Percentiles rank a stretch among this genome's conserved stretches.
phyloP scores from a whole-genome alignment of 306 rosid species.

The Medicago arabica region DNA sequence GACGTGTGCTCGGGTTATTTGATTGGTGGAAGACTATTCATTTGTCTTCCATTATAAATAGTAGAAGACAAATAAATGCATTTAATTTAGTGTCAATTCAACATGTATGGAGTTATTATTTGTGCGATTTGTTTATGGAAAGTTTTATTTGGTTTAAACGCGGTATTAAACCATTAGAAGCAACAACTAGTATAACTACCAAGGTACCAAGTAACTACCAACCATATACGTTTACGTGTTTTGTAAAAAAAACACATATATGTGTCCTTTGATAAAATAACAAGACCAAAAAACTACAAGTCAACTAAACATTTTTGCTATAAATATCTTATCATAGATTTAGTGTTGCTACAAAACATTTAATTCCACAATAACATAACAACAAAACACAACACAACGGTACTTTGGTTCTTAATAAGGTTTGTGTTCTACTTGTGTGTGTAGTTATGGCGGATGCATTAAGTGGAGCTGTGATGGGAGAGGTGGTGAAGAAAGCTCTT shows the following conservation, averaged over 20 bases:
- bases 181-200: not conserved
- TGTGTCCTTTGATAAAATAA: too few species aligned
- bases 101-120: too few species aligned
- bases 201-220: not conserved
- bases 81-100: too few species aligned
- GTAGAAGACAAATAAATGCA: too few species aligned
- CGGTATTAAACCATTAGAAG: not conserved
- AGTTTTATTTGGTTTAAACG: not conserved
- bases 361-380: not conserved
- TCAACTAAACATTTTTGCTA: not conserved
- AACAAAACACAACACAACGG: not conserved
- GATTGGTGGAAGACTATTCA: too few species aligned
- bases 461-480: conserved; percentile 39
- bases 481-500: not conserved
- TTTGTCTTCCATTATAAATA: too few species aligned
- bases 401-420: not conserved
- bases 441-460: conserved; percentile 12
- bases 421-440: too few species aligned
- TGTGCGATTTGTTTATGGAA: not conserved
- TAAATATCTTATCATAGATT: not conserved
- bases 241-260: too few species aligned
- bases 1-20: too few species aligned
- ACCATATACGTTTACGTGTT: not conserved
- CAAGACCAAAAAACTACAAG: not conserved
- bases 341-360: not conserved